These are phyloP conservation scores for Pelargonium citronellum DNA, from an alignment of 441 rosid genomes.

Conservation along the genomic window DNA sequence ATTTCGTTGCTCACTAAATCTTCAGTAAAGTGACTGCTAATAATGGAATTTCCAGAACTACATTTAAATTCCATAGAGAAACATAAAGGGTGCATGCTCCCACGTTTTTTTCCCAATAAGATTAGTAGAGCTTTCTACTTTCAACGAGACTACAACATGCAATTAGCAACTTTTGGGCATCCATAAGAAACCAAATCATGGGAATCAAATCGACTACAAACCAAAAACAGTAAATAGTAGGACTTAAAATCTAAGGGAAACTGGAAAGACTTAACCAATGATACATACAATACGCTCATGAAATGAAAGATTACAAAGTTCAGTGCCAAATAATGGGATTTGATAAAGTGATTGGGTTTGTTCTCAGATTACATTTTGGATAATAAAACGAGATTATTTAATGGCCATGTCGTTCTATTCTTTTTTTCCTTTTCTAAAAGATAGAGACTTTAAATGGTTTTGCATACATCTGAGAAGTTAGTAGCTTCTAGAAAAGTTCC, in stretches of 20 bases:
- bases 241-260: background rate
- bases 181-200: conserved; percentile 10
- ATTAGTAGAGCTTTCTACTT: background rate
- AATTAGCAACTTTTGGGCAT: background rate
- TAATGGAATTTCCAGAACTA: background rate
- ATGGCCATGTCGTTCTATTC: background rate
- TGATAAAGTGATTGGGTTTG: background rate
- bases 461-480: background rate
- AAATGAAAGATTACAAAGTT: conserved; percentile 1
- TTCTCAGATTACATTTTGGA: background rate
- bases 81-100: background rate
- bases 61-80: background rate
- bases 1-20: background rate
- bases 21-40: background rate
- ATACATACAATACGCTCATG: background rate
- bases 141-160: background rate
- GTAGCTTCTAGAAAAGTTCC: background rate
- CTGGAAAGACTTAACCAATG: background rate
- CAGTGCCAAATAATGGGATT: background rate
- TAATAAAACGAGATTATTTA: background rate
- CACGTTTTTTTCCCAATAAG: background rate
- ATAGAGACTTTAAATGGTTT: background rate
- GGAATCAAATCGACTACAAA: background rate
- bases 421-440: background rate
- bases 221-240: background rate